Base-by-base conservation (phyloP, 805 yeast genomes). In the Cyberlindnera misumaiensis region DNA sequence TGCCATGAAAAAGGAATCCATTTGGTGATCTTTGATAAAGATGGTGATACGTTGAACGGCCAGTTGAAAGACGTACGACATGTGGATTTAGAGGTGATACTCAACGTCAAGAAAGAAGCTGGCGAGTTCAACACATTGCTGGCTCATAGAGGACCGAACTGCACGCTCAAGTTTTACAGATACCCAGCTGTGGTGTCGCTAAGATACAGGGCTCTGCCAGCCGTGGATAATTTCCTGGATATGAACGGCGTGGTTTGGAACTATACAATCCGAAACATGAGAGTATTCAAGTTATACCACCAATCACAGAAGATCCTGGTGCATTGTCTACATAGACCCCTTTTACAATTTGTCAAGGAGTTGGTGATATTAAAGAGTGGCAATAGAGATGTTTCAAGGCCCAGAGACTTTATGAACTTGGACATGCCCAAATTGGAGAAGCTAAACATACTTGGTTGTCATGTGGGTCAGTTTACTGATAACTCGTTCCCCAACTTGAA, bases 401-500 rank as follows among this genome's bases (percentile, higher is more conserved):
- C 28, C 7, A 33, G 35, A 16, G 30, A 15, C 11, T 13, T 33
- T 11, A n/a, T 15, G 4, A 29, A 12, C 3, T 28, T 40, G 31
- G 14, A 24, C 8, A 4, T 40, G 13, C 33, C 35, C 8, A 18
- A n/a, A 5, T 34, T 39, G 39, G 29, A 14, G 15, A 14, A 32
- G 14, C 6, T 40, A 15, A 35, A 29, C 27, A 16, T 28, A 6
- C 27, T 27, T 26, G n/a, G 26, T 6, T 17, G 27, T 6, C n/a
- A 22, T 5, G 16, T 30, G 7, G 13, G 14, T 4, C 18, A 28
- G 12, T 36, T 41, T 28, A 30, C 11, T 2, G 20, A 28, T 9
- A 38, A 38, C 22, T 8, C 24, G 4, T 28, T 38, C 4, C 41
- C 39, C 7, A 28, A 31, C 6, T 28, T 41, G 28, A 15, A 20